These are phyloP conservation scores for Ophiosphaerella narmari DNA, from an alignment of 2,329 filamentous ascomycete genomes.

Conservation along the genomic window DNA sequence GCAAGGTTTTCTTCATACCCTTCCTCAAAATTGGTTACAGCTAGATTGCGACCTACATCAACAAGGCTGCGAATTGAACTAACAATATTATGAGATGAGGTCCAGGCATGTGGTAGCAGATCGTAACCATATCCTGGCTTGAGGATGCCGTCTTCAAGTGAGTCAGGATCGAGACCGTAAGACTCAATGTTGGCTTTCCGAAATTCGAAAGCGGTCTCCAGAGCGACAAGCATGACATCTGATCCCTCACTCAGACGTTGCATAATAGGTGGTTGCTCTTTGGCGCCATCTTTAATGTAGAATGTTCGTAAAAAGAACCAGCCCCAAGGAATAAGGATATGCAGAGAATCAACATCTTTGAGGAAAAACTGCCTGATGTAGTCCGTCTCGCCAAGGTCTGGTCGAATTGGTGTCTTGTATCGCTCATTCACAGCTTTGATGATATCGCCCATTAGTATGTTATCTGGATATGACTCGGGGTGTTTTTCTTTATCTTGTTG, in stretches of 20 bases:
- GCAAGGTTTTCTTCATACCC: slow-evolving; percentile 39
- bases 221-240: slow-evolving; percentile 69
- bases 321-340: slow-evolving; percentile 78
- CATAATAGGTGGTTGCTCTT: slow-evolving; percentile 57
- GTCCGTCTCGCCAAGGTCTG: slow-evolving; percentile 73
- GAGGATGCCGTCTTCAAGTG: slow-evolving; percentile 56
- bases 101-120: slow-evolving; percentile 82
- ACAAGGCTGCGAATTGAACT: slow-evolving; percentile 46
- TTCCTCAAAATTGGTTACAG: slow-evolving; percentile 47
- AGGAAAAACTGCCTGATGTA: slow-evolving; percentile 85
- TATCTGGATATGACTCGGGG: slow-evolving; percentile 61
- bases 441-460: slow-evolving; percentile 73
- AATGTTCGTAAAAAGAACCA: slow-evolving; percentile 71
- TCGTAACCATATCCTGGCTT: slow-evolving; percentile 62
- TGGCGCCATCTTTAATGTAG: slow-evolving; percentile 67
- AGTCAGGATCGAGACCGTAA: slow-evolving; percentile 75
- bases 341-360: slow-evolving; percentile 65
- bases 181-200: slow-evolving; percentile 68
- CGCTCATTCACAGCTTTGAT: slow-evolving; percentile 77
- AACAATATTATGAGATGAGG: slow-evolving; percentile 63
- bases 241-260: slow-evolving; percentile 67
- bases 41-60: slow-evolving; percentile 48
- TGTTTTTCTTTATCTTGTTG: slow-evolving; percentile 70
- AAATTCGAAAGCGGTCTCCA: slow-evolving; percentile 70
- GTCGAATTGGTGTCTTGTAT: slow-evolving; percentile 70